Evolutionary conservation across 768 basidiomycete species (phyloP).

Genomic region (Leccinum truebloodii): DNA sequence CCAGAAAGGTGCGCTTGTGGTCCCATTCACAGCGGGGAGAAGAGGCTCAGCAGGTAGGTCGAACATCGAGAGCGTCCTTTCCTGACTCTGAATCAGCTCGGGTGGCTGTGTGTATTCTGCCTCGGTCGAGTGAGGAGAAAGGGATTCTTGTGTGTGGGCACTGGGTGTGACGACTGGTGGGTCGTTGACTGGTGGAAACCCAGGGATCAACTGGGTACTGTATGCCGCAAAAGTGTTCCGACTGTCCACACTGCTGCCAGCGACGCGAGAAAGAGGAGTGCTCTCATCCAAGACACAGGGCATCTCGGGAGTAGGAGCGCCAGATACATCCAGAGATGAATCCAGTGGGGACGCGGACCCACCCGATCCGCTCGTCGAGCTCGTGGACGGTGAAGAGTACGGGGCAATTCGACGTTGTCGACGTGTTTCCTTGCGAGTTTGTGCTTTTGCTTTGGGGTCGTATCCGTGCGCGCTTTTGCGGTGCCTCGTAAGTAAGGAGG

Average conservation of each 20-base stretch:
- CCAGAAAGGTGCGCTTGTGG: not conserved
- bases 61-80: too few species aligned
- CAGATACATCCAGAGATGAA: not conserved
- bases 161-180: too few species aligned
- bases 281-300: not conserved
- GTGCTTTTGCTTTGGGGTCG: constrained; percentile 8
- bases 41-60: not conserved
- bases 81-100: too few species aligned
- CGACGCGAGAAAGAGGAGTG: not conserved
- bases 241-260: not conserved
- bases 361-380: too few species aligned
- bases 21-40: not conserved
- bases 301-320: not conserved
- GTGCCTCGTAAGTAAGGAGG: constrained; percentile 26
- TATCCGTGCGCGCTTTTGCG: constrained; percentile 20
- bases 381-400: too few species aligned
- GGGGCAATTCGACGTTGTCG: too few species aligned
- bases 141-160: too few species aligned
- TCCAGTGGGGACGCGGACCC: too few species aligned
- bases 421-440: not conserved
- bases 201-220: constrained; percentile 1
- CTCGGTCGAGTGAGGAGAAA: too few species aligned
- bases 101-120: too few species aligned
- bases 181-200: too few species aligned
- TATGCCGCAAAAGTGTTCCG: not conserved